Conservation (phyloP, 108 stramenopile species). For the Fistulifera pelliculosa region DNA sequence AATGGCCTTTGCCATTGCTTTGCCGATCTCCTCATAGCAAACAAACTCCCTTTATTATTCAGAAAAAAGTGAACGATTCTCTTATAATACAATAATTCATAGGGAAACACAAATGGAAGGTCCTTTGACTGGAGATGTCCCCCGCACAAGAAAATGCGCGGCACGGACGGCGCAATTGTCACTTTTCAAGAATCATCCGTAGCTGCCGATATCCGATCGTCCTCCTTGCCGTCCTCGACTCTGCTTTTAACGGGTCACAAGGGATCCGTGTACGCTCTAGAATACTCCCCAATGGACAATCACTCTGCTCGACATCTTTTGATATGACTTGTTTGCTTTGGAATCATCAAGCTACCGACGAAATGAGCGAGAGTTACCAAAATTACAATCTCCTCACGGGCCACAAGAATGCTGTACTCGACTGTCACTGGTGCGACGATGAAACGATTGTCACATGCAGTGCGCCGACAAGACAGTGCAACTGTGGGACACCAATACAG, state of each 20-base stretch:
- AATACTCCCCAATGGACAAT: conserved; percentile 67
- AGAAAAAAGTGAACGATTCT: no score
- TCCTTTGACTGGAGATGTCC: no score
- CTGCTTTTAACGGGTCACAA: conserved; percentile 83
- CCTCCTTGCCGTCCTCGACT: conserved; percentile 56
- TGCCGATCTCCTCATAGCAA: no score
- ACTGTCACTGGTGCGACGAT: conserved; percentile 54
- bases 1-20: no score
- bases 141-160: no score
- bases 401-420: conserved; percentile 87
- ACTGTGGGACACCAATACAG: conserved; percentile 59
- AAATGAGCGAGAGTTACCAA: not conserved
- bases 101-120: no score
- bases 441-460: conserved; percentile 54
- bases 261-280: conserved; percentile 74
- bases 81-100: no score
- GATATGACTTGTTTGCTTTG: conserved; percentile 75
- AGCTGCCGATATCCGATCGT: conserved; percentile 36
- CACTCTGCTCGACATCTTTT: conserved; percentile 56
- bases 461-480: conserved; percentile 75
- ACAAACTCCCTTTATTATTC: no score
- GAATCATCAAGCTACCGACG: conserved; percentile 53
- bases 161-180: no score
- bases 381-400: conserved; percentile 17
- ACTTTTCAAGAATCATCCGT: no score